Evolutionary conservation across 2,329 filamentous ascomycete species (phyloP), one percentile per base, ranked within the genome.

Genomic region (Claviceps sp.): DNA sequence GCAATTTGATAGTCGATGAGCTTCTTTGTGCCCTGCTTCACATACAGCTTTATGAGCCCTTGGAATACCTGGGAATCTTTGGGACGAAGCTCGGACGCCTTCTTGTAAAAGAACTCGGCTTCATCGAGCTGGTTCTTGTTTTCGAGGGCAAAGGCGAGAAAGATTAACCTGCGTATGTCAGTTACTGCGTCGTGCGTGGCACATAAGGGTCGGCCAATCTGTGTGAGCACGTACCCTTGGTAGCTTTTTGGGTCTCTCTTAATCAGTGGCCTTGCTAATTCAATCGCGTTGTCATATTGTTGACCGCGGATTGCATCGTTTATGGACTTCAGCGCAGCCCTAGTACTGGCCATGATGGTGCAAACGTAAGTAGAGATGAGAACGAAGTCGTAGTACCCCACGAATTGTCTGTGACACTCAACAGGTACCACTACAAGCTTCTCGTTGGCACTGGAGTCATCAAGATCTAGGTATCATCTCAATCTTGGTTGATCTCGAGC

Each of bases 51-150:
- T 65, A 93, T 78, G 46, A 98, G 73, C 1, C 93, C 93, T 64
- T 95, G 87, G 89, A 88, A 97, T 58, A 87, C 87, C 61, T 91
- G 86, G n/a, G 81, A 73, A 59, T 96, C 89, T 17, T 80, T 73
- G 1, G 83, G 80, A 57, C 88, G 90, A 55, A 88, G 72, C 19
- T 75, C 73, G 5, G 85, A 80, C 1, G 91, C 93, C 37, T 78
- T 74, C 42, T 77, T 73, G 66, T 97, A 97, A 1, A 83, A 80
- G 38, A 76, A 78, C 59, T 93, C 89, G 0, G 93, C 83, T 42
- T 88, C 84, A 6, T 85, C 81, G 7, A 77, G 69, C 55, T 82
- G 78, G 55, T 81, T 80, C 56, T 85, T 78, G 65, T 89, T 93
- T 66, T 95, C 89, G 46, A 85, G 73, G 2, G 87, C 86, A 65